phyloP scores from a whole-genome alignment of 768 basidiomycete species.

The Suillus variegatus region DNA sequence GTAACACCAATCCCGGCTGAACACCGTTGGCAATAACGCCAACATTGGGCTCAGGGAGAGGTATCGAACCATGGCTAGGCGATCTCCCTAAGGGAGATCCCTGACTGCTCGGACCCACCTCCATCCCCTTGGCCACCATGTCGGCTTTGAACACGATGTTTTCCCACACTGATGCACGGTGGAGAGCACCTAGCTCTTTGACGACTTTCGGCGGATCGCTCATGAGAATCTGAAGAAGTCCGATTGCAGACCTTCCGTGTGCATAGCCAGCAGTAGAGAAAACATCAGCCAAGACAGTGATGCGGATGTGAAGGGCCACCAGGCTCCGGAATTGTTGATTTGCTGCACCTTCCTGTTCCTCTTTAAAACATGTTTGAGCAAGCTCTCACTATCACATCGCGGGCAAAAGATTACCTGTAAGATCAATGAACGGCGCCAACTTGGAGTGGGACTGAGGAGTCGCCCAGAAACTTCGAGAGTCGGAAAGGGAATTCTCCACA shows the following conservation, averaged over 20 bases:
- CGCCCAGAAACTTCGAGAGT: conserved; percentile 75
- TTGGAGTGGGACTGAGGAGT: conserved; percentile 54
- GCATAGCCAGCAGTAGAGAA: conserved; percentile 82
- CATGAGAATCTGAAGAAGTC: conserved; percentile 76
- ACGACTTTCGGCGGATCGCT: conserved; percentile 64
- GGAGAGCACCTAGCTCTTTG: conserved; percentile 72
- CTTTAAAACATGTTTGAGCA: conserved; percentile 30
- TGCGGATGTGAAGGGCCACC: conserved; percentile 73
- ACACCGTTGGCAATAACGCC: conserved; percentile 33
- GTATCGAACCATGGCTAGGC: conserved; percentile 42
- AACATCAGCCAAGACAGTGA: conserved; percentile 84
- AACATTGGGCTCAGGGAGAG: conserved; percentile 42
- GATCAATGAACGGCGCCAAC: conserved; percentile 63
- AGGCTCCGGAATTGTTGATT: conserved; percentile 73
- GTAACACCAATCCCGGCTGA: conserved; percentile 23
- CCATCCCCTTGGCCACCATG: conserved; percentile 54
- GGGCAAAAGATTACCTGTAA: conserved; percentile 37
- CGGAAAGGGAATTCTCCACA: conserved; percentile 67
- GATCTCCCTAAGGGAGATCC: conserved; percentile 51
- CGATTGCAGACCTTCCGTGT: conserved; percentile 75
- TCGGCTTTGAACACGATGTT: conserved; percentile 75
- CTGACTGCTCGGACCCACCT: conserved; percentile 42
- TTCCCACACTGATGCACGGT: conserved; percentile 85
- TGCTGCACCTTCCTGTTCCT: conserved; percentile 46
- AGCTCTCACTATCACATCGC: background rate